These are phyloP conservation scores for Trichoderma sp. DNA, from an alignment of 2,329 filamentous ascomycete genomes.

Conservation along the genomic window DNA sequence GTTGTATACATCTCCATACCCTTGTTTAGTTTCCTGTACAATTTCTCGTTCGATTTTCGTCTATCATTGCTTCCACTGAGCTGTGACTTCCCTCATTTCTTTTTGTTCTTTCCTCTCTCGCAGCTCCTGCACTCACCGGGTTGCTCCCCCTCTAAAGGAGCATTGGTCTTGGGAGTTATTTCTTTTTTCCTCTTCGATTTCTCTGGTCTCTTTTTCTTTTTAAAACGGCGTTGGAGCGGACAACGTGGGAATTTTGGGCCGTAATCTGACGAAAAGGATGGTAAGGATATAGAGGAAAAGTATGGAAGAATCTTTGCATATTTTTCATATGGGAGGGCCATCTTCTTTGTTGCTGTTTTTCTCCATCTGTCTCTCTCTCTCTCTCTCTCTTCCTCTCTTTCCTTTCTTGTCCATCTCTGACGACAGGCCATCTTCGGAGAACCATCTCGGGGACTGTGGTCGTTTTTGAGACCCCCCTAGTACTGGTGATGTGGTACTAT, in stretches of 20 bases:
- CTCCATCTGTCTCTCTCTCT: not conserved
- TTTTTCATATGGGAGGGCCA: slow-evolving; percentile 14
- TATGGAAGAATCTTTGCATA: not conserved
- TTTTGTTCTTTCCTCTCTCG: not conserved
- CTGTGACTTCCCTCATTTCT: not conserved
- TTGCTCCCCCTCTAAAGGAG: slow-evolving; percentile 25
- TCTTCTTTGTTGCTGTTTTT: slow-evolving; percentile 5
- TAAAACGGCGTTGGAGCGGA: slow-evolving; percentile 16
- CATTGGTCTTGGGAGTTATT: not conserved
- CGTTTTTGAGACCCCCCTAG: too few relatives aligned
- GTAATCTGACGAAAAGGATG: slow-evolving; percentile 23
- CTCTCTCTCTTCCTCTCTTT: not conserved
- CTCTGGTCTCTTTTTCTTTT: not conserved
- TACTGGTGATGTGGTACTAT: too few relatives aligned
- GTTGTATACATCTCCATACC: slow-evolving; percentile 15
- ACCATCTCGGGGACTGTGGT: too few relatives aligned
- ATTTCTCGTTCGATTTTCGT: slow-evolving; percentile 4
- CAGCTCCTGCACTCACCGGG: slow-evolving; percentile 19
- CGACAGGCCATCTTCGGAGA: slow-evolving; percentile 7
- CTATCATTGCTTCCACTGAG: not conserved
- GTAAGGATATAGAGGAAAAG: slow-evolving; percentile 27
- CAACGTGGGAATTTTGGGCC: slow-evolving; percentile 7
- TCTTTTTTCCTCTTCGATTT: not conserved
- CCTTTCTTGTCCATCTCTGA: slow-evolving; percentile 14
- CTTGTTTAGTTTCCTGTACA: slow-evolving; percentile 18